Evolutionary conservation across 1,284 basidiomycete genomes (phyloP), one percentile per base, ranked within the genome.

Genomic region (Microbotryum violaceum): DNA sequence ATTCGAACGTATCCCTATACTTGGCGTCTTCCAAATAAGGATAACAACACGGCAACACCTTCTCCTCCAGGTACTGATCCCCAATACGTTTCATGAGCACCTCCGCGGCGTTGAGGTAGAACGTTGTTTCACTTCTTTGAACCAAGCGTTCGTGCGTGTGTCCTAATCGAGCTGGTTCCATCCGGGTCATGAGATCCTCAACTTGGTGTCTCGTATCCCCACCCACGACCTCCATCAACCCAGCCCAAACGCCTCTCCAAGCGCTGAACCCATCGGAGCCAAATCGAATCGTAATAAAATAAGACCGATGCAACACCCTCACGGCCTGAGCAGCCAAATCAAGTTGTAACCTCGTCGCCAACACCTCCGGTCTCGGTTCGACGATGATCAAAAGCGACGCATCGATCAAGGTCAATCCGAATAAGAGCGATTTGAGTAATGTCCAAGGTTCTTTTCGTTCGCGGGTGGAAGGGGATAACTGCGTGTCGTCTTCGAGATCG

Each of bases 1-100:
- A 63, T 44, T 72, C 70, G 61, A 72, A 72, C 10, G 70, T 49
- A 37, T 72, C 70, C n/a, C 57, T 52, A 52, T 69, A 66, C n/a
- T 12, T 50, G 2, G 63, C 49, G 9, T 58, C 47, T 25, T 61
- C 62, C 29, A 71, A 58, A 29, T 70, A 71, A 69, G 70, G 70
- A 2, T 56, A 50, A 21, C 59, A 56, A 10, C 58, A 49, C 4
- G 49, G 61, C 14, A 71, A 49, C 1, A 70, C 64, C 0, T 29
- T 44, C 1, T 23, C 42, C 52, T 64, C 65, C 49, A 70, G 53
- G 25, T 71, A 69, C 0, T 62, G 58, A 29, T 70, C 62, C 16
- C 60, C 49, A 0, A 71, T 49, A 14, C 49, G 42, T 12, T 31
- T 44, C 57, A 69, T 65, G n/a, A 70, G 57, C 48, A 67, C 66